Conservation (phyloP, 1,284 basidiomycete species). For the Salmacisia buchloeana region DNA sequence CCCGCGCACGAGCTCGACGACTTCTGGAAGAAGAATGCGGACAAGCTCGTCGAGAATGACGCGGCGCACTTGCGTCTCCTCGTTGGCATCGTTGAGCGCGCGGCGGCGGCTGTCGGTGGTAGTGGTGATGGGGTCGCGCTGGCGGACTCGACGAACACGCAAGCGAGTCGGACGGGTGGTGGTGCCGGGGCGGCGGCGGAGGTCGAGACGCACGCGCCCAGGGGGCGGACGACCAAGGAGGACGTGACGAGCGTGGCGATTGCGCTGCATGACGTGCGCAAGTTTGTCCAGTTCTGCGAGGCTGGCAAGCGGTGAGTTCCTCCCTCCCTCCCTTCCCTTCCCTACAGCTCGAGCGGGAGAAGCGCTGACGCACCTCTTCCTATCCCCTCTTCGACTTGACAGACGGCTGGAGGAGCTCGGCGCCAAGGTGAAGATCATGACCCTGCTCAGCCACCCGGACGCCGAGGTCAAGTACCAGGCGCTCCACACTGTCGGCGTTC, state of each 20-base stretch:
- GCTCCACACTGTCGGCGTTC: slow-evolving; percentile 52
- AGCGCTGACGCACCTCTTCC: not conserved
- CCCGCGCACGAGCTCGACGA: slow-evolving; percentile 92
- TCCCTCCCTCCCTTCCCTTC: not conserved
- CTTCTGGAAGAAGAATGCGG: slow-evolving; percentile 95
- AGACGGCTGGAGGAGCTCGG: slow-evolving; percentile 76
- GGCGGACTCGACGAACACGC: too few relatives aligned
- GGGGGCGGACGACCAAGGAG: slow-evolving; percentile 13
- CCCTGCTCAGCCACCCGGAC: slow-evolving; percentile 82
- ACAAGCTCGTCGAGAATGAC: slow-evolving; percentile 79
- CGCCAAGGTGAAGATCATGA: slow-evolving; percentile 86
- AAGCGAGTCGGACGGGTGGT: not conserved
- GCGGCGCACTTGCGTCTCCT: slow-evolving; percentile 85
- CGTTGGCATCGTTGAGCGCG: slow-evolving; percentile 57
- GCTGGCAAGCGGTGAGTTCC: slow-evolving; percentile 27
- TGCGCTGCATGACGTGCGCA: slow-evolving; percentile 44
- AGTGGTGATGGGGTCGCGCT: too few relatives aligned
- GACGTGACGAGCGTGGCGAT: slow-evolving; percentile 39
- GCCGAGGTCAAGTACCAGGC: slow-evolving; percentile 87
- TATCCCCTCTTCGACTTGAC: too few relatives aligned
- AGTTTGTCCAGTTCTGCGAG: slow-evolving; percentile 42
- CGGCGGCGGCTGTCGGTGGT: too few relatives aligned
- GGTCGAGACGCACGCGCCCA: not conserved
- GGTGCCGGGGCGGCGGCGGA: slow-evolving; percentile 1
- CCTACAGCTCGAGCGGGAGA: not conserved